These are phyloP conservation scores for Daldinia decipiens DNA, from an alignment of 495 filamentous ascomycete genomes.

Conservation along the genomic window DNA sequence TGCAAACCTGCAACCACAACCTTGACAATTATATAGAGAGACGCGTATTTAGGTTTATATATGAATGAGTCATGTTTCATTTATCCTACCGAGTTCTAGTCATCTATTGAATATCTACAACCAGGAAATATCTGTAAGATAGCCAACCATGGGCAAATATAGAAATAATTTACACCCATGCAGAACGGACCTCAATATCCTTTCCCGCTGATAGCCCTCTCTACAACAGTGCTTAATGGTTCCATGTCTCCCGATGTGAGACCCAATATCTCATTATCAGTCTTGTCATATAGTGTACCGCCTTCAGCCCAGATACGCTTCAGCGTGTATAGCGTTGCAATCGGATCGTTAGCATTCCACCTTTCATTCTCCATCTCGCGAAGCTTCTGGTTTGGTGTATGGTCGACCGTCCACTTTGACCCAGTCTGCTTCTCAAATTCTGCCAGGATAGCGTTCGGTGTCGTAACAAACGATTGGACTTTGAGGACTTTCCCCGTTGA, in stretches of 20 bases:
- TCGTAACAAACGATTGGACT: conserved; percentile 76
- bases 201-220: conserved; percentile 50
- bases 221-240: conserved; percentile 59
- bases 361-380: conserved; percentile 63
- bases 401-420: conserved; percentile 62
- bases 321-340: conserved; percentile 67
- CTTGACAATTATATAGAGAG: background rate
- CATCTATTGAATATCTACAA: no score
- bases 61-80: no score
- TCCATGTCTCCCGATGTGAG: conserved; percentile 58
- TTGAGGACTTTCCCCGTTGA: conserved; percentile 66
- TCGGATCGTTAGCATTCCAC: conserved; percentile 64
- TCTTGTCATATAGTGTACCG: conserved; percentile 72
- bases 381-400: conserved; percentile 63
- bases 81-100: background rate
- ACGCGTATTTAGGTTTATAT: no score
- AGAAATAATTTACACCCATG: background rate
- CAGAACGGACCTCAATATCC: conserved; percentile 9
- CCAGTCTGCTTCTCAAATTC: conserved; percentile 75
- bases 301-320: conserved; percentile 77
- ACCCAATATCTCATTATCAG: conserved; percentile 70
- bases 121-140: no score
- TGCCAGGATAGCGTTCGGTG: conserved; percentile 66
- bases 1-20: background rate
- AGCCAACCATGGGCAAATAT: background rate